Percentiles rank a stretch among this genome's conserved stretches.
Evolutionary conservation across 306 rosid genomes (phyloP).

Genomic region (Castanopsis chinensis): DNA sequence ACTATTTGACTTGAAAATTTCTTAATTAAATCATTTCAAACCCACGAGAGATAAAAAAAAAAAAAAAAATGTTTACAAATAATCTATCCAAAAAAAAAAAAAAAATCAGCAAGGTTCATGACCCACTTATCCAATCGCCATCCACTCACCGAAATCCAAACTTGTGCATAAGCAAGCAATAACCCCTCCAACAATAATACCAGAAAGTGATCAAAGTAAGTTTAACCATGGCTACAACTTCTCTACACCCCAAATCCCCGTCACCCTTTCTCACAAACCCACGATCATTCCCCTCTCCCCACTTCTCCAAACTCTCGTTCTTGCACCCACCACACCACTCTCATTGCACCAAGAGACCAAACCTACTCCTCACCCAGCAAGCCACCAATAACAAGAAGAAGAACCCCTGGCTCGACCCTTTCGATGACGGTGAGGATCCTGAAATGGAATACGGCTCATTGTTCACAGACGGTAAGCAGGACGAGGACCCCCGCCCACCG

Average conservation of each 20-base stretch:
- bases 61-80: background rate
- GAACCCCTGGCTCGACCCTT: constrained; percentile 79
- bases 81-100: background rate
- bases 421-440: constrained; percentile 79
- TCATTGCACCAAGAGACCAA: constrained; percentile 27
- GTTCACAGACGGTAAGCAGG: constrained; percentile 74
- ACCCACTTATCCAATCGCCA: constrained; percentile 74
- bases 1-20: too few relatives aligned
- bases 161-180: background rate
- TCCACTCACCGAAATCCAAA: constrained; percentile 58
- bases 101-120: background rate
- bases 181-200: background rate
- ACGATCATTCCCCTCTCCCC: constrained; percentile 42
- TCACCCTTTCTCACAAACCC: constrained; percentile 57
- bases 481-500: constrained; percentile 72
- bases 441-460: constrained; percentile 70
- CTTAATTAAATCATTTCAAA: too few relatives aligned
- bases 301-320: constrained; percentile 37
- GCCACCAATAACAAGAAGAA: constrained; percentile 40
- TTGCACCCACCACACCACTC: constrained; percentile 26
- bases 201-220: background rate
- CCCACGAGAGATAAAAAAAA: background rate
- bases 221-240: constrained; percentile 54
- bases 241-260: constrained; percentile 49
- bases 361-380: constrained; percentile 16